Base-by-base conservation (phyloP, 768 basidiomycete species). In the Termitomyces sp. region DNA sequence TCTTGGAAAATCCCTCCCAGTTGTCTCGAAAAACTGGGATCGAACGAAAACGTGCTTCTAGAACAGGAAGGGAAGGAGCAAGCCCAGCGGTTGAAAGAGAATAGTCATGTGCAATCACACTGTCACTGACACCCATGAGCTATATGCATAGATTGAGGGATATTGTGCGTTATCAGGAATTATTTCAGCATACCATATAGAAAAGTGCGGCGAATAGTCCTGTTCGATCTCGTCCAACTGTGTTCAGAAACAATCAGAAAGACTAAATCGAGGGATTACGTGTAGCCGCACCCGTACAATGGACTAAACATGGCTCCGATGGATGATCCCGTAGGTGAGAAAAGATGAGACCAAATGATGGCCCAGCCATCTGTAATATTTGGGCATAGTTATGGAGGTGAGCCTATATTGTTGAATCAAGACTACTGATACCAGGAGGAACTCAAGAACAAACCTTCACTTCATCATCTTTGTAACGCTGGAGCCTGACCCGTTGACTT, bases 171-270 rank as follows among this genome's bases (percentile, higher is more conserved):
- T 17, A 35, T 15, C 53, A 31, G 46, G 15, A 49, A 35, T 5
- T 1, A 14, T 6, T n/a, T 15, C 9, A 28, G 38, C 55, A 43
- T 45, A 74, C 73, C 66, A 70, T 61, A 40, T 74, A 62, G 9
- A 75, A 61, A 10, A 75, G 54, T 17, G 73, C 73, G 9, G 68
- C 66, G 54, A 75, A 68, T 11, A 76, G 53, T 4, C 74, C 76
- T 5, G 76, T 76, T 31, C 78, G 61, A 63, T 79, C 76, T 58
- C 78, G 78, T 1, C 78, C 78, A 21, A 75, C 77, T 54, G 15
- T 54, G 15, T 41, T 1, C 5, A 19, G n/a, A 30, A 35, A 11
- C 15, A 6, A 26, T 45, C 3, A 33, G n/a, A 15, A 45, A 50
- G 37, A 45, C 3, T 1, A 40, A 10, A 2, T 33, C 7, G 5